These are phyloP conservation scores for Lagerstroemia speciosa DNA, from an alignment of 345 rosid species.

Conservation along the genomic window DNA sequence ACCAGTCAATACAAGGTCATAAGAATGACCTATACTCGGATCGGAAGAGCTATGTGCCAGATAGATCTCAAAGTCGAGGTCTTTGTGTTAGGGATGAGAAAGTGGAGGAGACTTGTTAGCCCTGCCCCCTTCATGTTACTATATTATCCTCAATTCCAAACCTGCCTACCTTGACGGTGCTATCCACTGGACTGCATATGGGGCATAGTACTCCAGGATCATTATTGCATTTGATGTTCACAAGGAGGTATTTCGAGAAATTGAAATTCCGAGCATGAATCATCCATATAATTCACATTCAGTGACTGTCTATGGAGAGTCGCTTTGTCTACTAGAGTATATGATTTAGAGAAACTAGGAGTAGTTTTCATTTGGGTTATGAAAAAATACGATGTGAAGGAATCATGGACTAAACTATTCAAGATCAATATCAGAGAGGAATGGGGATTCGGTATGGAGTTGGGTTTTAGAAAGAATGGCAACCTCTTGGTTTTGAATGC, in stretches of 20 bases:
- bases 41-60: too few species aligned
- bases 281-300: constrained; percentile 6
- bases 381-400: constrained; percentile 11
- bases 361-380: constrained; percentile 28
- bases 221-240: constrained; percentile 14
- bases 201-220: background rate
- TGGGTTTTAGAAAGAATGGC: constrained; percentile 19
- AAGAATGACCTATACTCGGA: constrained; percentile 10
- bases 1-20: constrained; percentile 23
- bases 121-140: constrained; percentile 12
- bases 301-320: constrained; percentile 3
- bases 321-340: constrained; percentile 18
- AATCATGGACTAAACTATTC: constrained; percentile 22
- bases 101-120: constrained; percentile 18
- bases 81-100: constrained; percentile 9
- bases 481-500: constrained; percentile 16
- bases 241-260: constrained; percentile 19
- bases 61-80: constrained; percentile 17
- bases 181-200: constrained; percentile 33
- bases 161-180: constrained; percentile 20
- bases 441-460: constrained; percentile 7
- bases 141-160: constrained; percentile 6
- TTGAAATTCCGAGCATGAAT: constrained; percentile 18
- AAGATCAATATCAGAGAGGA: constrained; percentile 6
- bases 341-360: too few species aligned